Base-by-base conservation (phyloP, 176 grass and related monocot species). In the Pontederia paniculata region DNA sequence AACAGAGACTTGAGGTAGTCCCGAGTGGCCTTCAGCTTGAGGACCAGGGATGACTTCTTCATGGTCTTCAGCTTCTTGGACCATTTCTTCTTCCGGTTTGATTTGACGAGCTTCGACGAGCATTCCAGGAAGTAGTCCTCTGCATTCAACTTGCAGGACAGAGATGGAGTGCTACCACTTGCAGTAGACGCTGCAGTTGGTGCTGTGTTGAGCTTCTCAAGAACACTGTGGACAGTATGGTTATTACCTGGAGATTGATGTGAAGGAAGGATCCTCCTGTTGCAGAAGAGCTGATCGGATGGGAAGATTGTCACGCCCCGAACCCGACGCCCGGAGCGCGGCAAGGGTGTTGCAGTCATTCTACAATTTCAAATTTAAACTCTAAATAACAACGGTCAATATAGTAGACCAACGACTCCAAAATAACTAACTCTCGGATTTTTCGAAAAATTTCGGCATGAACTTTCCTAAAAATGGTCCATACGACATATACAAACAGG, bases 1-100 rank as follows among this genome's bases (percentile, higher is more conserved):
- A 88, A 88, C 16, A 88, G 64, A 0, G 79, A 79, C 59, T 65
- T 73, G 67, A 88, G 52, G 71, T 82, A 81, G 10, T 55, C 50
- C 37, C 58, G 70, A 14, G 83, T 70, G 42, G 75, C 78, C 75
- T 73, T 73, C 57, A 82, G 63, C 68, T 57, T 76, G 44, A 70
- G 57, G 4, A 65, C 71, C 69, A n/a, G n/a, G n/a, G n/a, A n/a
- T n/a, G n/a, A n/a, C n/a, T n/a, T n/a, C n/a, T n/a, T n/a, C n/a
- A n/a, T n/a, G n/a, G n/a, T n/a, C n/a, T n/a, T n/a, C n/a, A 51
- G 64, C 37, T 76, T 52, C 50, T 70, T 62, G 66, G 74, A 17
- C 64, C 64, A 67, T 9, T 48, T 13, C 37, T 67, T 67, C 64
- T 67, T 67, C 0, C 16, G 49, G 10, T 20, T 23, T 12, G 31